phyloP scores from a whole-genome alignment of 768 basidiomycete species.

The Mrakia frigida region DNA sequence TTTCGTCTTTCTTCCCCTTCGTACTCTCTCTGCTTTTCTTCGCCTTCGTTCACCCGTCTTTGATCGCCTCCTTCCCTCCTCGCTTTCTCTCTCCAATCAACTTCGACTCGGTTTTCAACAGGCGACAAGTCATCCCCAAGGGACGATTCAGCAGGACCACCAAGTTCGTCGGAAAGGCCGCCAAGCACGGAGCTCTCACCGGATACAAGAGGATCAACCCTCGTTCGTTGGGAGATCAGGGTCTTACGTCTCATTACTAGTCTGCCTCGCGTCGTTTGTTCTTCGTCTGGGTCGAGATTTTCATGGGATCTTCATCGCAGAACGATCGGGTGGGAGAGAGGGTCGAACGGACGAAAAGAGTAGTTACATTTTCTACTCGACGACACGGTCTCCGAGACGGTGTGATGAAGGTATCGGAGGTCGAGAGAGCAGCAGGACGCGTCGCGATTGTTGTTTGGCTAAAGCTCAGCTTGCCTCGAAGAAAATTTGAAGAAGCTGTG shows the following conservation, averaged over 20 bases:
- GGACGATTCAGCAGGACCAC: background rate
- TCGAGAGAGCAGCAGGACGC: too few species aligned
- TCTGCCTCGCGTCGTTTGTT: too few species aligned
- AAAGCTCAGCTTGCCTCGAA: too few species aligned
- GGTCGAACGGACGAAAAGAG: too few species aligned
- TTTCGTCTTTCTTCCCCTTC: background rate
- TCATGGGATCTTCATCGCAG: too few species aligned
- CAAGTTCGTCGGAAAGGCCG: slow-evolving; percentile 12
- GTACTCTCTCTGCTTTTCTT: background rate
- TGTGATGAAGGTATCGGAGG: too few species aligned
- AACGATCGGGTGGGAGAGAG: too few species aligned
- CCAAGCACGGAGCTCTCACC: background rate
- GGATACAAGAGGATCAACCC: slow-evolving; percentile 11
- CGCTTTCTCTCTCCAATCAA: background rate
- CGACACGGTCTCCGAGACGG: too few species aligned
- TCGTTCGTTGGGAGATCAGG: background rate
- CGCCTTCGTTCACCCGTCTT: background rate
- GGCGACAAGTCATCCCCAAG: slow-evolving; percentile 18
- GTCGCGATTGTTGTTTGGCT: too few species aligned
- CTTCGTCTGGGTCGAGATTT: too few species aligned
- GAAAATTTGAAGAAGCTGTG: too few species aligned
- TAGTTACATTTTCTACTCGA: too few species aligned
- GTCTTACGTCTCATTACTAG: slow-evolving; percentile 13
- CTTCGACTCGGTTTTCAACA: background rate
- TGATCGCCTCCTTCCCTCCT: background rate